Evolutionary conservation across 1,139 yeast genomes (phyloP).

Genomic region (Candida tetrigidarum): DNA sequence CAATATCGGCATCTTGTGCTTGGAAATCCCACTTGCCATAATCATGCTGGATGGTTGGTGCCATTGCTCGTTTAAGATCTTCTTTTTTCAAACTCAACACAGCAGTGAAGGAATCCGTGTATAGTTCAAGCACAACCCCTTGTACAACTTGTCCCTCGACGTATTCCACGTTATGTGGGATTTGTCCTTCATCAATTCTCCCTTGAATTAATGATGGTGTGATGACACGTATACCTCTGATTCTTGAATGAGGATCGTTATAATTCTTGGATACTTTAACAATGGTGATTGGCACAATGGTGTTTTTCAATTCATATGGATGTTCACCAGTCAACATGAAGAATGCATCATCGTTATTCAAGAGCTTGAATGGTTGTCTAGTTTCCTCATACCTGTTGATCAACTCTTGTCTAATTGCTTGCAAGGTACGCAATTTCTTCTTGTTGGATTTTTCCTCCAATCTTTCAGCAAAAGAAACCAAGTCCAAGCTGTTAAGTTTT

Average conservation of each 20-base stretch:
- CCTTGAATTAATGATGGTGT: slow-evolving; percentile 84
- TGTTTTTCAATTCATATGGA: slow-evolving; percentile 67
- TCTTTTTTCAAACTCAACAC: slow-evolving; percentile 70
- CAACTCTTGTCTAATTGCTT: slow-evolving; percentile 87
- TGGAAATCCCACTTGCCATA: slow-evolving; percentile 80
- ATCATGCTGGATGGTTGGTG: slow-evolving; percentile 55
- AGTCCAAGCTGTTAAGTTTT: slow-evolving; percentile 82
- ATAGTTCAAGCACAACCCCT: slow-evolving; percentile 73
- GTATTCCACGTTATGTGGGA: slow-evolving; percentile 56
- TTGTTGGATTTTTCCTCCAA: slow-evolving; percentile 76
- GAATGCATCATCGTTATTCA: slow-evolving; percentile 76
- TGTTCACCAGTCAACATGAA: slow-evolving; percentile 88
- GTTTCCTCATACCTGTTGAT: slow-evolving; percentile 87
- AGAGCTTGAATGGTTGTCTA: slow-evolving; percentile 69
- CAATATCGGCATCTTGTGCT: slow-evolving; percentile 72
- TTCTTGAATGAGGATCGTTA: slow-evolving; percentile 38
- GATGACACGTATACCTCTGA: slow-evolving; percentile 55
- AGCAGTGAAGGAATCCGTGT: slow-evolving; percentile 74
- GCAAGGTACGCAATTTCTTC: slow-evolving; percentile 80
- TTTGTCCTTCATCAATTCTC: slow-evolving; percentile 65
- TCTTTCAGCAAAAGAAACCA: slow-evolving; percentile 95
- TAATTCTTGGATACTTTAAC: slow-evolving; percentile 54
- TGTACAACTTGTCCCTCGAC: slow-evolving; percentile 82
- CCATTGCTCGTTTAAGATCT: slow-evolving; percentile 65
- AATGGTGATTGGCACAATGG: slow-evolving; percentile 79